phyloP scores from a whole-genome alignment of 1,284 basidiomycete genomes.

The Moesziomyces parantarcticus region DNA sequence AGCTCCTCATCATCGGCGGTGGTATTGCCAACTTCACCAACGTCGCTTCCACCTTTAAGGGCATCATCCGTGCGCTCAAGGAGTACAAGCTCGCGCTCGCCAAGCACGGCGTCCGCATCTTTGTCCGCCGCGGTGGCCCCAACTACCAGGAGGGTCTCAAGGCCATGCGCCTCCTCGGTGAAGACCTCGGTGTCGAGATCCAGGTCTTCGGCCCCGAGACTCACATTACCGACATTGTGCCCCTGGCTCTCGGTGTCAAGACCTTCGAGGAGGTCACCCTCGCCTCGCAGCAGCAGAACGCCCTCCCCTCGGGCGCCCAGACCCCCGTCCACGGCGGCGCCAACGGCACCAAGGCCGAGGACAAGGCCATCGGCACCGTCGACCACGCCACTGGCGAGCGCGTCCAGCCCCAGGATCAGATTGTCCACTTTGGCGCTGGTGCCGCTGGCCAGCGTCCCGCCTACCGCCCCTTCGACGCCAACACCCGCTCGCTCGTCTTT shows the following conservation, averaged over 20 bases:
- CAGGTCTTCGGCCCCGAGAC: conserved; percentile 96
- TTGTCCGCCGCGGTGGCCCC: conserved; percentile 96
- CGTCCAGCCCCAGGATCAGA: conserved; percentile 83
- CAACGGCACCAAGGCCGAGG: conserved; percentile 52
- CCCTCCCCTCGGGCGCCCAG: conserved; percentile 55
- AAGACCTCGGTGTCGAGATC: conserved; percentile 96
- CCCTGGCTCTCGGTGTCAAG: conserved; percentile 87
- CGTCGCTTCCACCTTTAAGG: conserved; percentile 99
- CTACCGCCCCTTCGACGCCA: conserved; percentile 76
- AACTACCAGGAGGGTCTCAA: conserved; percentile 99
- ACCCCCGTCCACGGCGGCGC: conserved; percentile 43
- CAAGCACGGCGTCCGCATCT: conserved; percentile 70
- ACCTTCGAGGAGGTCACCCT: conserved; percentile 63
- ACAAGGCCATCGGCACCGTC: conserved; percentile 77
- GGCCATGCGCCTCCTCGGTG: conserved; percentile 97
- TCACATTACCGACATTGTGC: conserved; percentile 98
- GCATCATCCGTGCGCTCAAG: conserved; percentile 96
- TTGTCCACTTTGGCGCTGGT: conserved; percentile 80
- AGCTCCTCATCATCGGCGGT: conserved; percentile 99
- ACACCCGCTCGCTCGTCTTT: conserved; percentile 94
- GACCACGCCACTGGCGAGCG: conserved; percentile 78
- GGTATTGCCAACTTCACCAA: conserved; percentile 99
- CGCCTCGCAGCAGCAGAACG: conserved; percentile 69
- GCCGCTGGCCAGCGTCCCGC: conserved; percentile 53
- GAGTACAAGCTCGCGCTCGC: conserved; percentile 77